These are phyloP conservation scores for Fusarium nygamai DNA, from an alignment of 2,329 filamentous ascomycete species.

Conservation along the genomic window DNA sequence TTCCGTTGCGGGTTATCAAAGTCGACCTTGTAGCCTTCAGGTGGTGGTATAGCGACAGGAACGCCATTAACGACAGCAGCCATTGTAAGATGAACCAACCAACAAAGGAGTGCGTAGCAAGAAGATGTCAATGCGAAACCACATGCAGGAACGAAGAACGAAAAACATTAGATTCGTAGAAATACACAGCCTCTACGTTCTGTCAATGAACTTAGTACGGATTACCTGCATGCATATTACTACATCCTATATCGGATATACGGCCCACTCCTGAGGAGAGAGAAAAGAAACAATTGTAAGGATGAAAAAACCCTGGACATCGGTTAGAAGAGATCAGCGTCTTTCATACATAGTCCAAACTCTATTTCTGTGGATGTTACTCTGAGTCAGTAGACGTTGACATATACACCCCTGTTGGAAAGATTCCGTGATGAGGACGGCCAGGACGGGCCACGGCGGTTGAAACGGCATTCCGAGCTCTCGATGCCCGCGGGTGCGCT, in stretches of 20 bases:
- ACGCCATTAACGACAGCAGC: slow-evolving; percentile 40
- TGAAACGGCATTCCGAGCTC: neutral
- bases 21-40: slow-evolving; percentile 44
- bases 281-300: neutral
- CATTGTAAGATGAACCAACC: neutral
- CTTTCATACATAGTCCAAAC: neutral
- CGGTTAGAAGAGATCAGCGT: neutral
- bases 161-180: neutral
- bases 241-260: neutral
- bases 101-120: neutral
- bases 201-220: neutral
- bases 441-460: neutral
- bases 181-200: neutral
- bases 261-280: neutral
- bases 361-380: neutral
- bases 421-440: neutral
- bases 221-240: neutral
- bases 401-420: neutral
- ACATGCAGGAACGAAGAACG: neutral
- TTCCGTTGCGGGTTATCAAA: slow-evolving; percentile 42
- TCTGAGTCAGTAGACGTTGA: neutral
- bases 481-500: neutral
- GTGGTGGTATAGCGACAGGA: slow-evolving; percentile 37
- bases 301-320: neutral
- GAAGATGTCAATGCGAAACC: neutral